phyloP scores from a whole-genome alignment of 1,284 basidiomycete genomes.

The Ganoderma leucocontextum region DNA sequence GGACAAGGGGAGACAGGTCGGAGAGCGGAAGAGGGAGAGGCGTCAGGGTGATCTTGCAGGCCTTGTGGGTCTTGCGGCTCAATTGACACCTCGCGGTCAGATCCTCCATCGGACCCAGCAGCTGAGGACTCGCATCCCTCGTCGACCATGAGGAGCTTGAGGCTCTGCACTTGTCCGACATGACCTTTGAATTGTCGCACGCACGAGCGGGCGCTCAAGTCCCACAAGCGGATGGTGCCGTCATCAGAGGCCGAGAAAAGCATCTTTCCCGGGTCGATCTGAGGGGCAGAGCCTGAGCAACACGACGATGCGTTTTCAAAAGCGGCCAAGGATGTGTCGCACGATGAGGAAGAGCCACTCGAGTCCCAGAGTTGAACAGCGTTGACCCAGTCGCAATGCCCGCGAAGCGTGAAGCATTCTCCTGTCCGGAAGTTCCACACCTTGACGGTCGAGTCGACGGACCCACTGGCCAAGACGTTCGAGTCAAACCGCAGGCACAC shows the following conservation, averaged over 20 bases:
- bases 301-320: slow-evolving; percentile 41
- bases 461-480: slow-evolving; percentile 91
- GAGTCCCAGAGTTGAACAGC: slow-evolving; percentile 94
- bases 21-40: neutral
- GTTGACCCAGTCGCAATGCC: slow-evolving; percentile 98
- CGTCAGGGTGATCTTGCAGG: slow-evolving; percentile 25
- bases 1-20: neutral
- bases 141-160: slow-evolving; percentile 70
- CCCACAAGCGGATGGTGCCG: slow-evolving; percentile 94
- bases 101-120: slow-evolving; percentile 13
- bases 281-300: slow-evolving; percentile 37
- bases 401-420: slow-evolving; percentile 91
- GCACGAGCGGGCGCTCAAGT: slow-evolving; percentile 84
- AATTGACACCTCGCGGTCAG: slow-evolving; percentile 20
- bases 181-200: slow-evolving; percentile 90
- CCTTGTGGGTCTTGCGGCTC: slow-evolving; percentile 37
- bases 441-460: slow-evolving; percentile 90
- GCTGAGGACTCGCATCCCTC: slow-evolving; percentile 32
- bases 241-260: slow-evolving; percentile 98
- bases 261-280: slow-evolving; percentile 88
- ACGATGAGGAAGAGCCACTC: slow-evolving; percentile 51
- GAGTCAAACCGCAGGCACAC: slow-evolving; percentile 94
- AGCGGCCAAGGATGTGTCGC: slow-evolving; percentile 45
- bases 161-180: slow-evolving; percentile 93
- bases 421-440: slow-evolving; percentile 96